phyloP scores from a whole-genome alignment of 176 grass and related monocot species.

The Coix lacrymajobi region DNA sequence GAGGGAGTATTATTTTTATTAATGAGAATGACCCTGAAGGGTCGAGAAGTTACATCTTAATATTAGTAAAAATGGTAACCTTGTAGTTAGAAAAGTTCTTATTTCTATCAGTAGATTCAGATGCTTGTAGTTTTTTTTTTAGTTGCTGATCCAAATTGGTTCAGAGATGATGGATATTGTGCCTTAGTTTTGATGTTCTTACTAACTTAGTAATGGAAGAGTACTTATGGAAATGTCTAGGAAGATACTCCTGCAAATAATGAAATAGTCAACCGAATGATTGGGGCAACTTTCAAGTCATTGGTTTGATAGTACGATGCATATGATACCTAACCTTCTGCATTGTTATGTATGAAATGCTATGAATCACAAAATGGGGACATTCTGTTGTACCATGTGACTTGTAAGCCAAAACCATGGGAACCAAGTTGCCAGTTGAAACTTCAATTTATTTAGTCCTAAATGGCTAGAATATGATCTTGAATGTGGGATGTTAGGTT shows the following conservation, averaged over 20 bases:
- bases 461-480: background rate
- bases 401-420: background rate
- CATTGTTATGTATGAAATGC: background rate
- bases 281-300: background rate
- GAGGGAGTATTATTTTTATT: background rate
- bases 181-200: background rate
- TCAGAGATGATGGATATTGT: background rate
- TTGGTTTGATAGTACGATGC: background rate
- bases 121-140: background rate
- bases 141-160: background rate
- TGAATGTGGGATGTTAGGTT: background rate
- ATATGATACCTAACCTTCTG: background rate
- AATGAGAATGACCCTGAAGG: background rate
- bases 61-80: background rate
- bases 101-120: background rate
- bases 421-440: background rate
- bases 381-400: background rate
- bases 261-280: background rate
- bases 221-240: background rate
- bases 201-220: background rate
- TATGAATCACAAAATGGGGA: background rate
- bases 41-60: background rate
- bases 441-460: background rate
- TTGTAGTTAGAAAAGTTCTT: background rate
- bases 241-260: background rate